Base-by-base conservation (phyloP, 2,329 filamentous ascomycete species). In the Fusarium sp. region DNA sequence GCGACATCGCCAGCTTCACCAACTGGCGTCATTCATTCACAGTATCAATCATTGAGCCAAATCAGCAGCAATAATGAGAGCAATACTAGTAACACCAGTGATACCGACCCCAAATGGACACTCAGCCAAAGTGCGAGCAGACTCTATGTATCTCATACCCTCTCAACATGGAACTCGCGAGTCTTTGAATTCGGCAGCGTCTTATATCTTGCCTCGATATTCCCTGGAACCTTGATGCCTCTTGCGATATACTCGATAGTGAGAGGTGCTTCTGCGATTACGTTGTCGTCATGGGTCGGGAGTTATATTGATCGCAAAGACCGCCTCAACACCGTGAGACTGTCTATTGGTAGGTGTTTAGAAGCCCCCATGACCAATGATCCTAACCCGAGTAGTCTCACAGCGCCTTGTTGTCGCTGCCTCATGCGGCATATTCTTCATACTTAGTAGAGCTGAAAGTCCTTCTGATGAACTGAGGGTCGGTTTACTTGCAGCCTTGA, bases 181-280 rank as follows among this genome's bases (percentile, higher is more conserved):
- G 81, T 89, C 61, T 92, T 91, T 70, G 89, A 92, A 76, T 91
- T 91, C 62, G 90, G 85, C 35, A 86, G 88, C 11, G 87, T 91
- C 10, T 82, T 91, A 11, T 91, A 87, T 78, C 82, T 91, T 15
- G 88, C 88, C 1, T 79, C 84, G 2, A 85, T 89, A 50, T 91
- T 85, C 72, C 87, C 87, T 0, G 81, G 84, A 2, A 93, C 91
- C 0, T 82, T 94, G 28, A 84, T 92, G 28, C 91, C 89, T 39
- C 86, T 91, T 62, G 93, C 91, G 0, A 81, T 91, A n/a, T 94
- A 94, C 76, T 92, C 92, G 0, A 81, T 94, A 12, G 83, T 86
- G 10, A 87, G 92, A 28, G 86, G 88, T 11, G 81, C 85, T 0
- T 84, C 89, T 1, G 90, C 90, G 0, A 86, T 91, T 8, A 33